Percentiles rank a stretch among this genome's conserved stretches.
Evolutionary conservation across 176 grass and related monocot genomes (phyloP).

Genomic region (Canna indica): DNA sequence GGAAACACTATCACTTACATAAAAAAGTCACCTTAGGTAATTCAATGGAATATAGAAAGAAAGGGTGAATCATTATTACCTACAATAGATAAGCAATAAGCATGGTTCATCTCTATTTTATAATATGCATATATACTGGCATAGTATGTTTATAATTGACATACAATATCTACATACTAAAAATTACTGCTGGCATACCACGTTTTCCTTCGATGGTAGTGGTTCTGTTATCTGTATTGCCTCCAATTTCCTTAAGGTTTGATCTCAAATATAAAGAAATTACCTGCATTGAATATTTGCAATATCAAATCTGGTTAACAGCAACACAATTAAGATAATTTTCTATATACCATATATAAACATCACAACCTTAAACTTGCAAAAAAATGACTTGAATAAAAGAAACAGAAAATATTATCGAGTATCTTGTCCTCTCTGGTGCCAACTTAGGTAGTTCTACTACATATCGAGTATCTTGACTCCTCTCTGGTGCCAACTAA

Average conservation of each 20-base stretch:
- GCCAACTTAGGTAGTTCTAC: no score
- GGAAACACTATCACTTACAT: constrained; percentile 14
- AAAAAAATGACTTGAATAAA: background rate
- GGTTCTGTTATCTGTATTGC: constrained; percentile 3
- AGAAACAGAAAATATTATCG: background rate
- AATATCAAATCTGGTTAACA: constrained; percentile 9
- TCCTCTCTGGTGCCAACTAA: constrained; percentile 56
- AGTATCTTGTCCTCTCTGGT: no score
- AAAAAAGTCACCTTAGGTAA: background rate
- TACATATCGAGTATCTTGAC: constrained; percentile 71
- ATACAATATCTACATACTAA: background rate
- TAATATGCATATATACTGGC: background rate
- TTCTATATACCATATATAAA: background rate
- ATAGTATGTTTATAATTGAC: background rate
- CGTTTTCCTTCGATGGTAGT: constrained; percentile 24
- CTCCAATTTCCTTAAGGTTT: constrained; percentile 46
- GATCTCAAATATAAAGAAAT: constrained; percentile 86
- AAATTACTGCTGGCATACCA: constrained; percentile 44
- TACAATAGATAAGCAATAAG: background rate
- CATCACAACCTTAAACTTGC: background rate
- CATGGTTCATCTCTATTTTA: background rate
- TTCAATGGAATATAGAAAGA: background rate
- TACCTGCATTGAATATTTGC: constrained; percentile 37
- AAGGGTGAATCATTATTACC: background rate
- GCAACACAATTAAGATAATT: background rate